Evolutionary conservation across 768 basidiomycete genomes (phyloP), one percentile per base, ranked within the genome.

Genomic region (Trametes elegans): DNA sequence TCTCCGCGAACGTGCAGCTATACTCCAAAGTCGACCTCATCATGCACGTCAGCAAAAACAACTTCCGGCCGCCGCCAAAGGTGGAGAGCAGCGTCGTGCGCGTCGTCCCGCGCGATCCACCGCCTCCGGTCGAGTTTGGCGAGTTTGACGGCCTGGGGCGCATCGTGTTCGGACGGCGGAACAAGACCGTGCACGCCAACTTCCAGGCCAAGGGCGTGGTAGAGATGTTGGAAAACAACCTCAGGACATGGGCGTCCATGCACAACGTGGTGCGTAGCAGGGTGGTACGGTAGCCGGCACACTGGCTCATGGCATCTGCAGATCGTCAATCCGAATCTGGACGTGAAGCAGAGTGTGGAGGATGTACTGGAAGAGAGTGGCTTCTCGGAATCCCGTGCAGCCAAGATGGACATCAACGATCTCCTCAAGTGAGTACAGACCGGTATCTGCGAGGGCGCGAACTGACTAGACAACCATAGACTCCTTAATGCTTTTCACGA

Each of bases 131-230:
- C 57, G 85, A 85, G 67, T 99, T 98, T 61, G 95, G 95, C 65
- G 97, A 99, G 71, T 98, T 98, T 66, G 97, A 99, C 68, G 97
- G 97, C 1, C 77, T 99, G 59, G 90, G 84, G 42, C 80, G 97
- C 39, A 93, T 98, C 51, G 73, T 97, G 34, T 98, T 98, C 68
- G 85, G 84, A 27, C 75, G 96, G 56, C 80, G 88, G 62, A 98
- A 98, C 68, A 98, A 97, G 74, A 92, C 84, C 7, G 75, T 93
- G 0, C 83, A 93, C 64, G 93, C 87, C 9, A 91, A 86, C 62
- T 98, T 99, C 68, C 82, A 83, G 76, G 94, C 94, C 16, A 96
- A 93, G 68, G 97, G 96, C 5, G 93, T 99, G 28, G 79, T 90
- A 68, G 89, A 93, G 63, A 90, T 98, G 90, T 71, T 98, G 58